These are phyloP conservation scores for Termitomyces sp. DNA, from an alignment of 768 basidiomycete genomes.

Conservation along the genomic window DNA sequence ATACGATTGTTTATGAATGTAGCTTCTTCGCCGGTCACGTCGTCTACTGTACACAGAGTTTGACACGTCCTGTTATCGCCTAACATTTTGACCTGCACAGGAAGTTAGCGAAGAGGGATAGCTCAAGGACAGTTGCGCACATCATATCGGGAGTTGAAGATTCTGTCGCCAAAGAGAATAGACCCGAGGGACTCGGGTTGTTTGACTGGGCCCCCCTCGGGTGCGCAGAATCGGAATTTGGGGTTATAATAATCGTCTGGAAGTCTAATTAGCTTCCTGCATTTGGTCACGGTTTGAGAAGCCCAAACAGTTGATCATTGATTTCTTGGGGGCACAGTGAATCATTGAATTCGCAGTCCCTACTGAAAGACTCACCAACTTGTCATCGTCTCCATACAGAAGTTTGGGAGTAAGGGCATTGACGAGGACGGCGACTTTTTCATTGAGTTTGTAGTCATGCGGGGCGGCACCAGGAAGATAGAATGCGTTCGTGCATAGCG, in stretches of 20 bases:
- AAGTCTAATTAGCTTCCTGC: conserved; percentile 12
- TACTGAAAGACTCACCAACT: conserved; percentile 51
- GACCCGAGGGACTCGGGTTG: conserved; percentile 87
- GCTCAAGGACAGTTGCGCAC: conserved; percentile 34
- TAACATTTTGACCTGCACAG: conserved; percentile 73
- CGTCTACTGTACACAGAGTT: conserved; percentile 54
- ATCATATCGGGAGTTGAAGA: conserved; percentile 87
- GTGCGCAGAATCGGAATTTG: conserved; percentile 81
- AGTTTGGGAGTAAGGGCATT: conserved; percentile 89
- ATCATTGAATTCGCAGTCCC: neutral
- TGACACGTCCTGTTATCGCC: conserved; percentile 71
- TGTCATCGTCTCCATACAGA: conserved; percentile 57
- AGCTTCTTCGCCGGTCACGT: conserved; percentile 65
- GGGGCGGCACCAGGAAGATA: conserved; percentile 93
- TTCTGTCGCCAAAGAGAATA: conserved; percentile 94
- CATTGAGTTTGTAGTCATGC: conserved; percentile 68
- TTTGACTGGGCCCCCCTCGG: conserved; percentile 63
- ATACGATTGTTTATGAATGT: conserved; percentile 91
- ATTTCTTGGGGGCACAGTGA: conserved; percentile 54
- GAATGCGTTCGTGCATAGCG: conserved; percentile 51
- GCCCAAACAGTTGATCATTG: conserved; percentile 76
- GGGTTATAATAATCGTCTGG: conserved; percentile 92
- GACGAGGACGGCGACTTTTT: conserved; percentile 75
- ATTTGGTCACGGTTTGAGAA: neutral
- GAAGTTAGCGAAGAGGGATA: neutral